Evolutionary conservation across 768 basidiomycete genomes (phyloP).

Genomic region (Mrakia blollopis): DNA sequence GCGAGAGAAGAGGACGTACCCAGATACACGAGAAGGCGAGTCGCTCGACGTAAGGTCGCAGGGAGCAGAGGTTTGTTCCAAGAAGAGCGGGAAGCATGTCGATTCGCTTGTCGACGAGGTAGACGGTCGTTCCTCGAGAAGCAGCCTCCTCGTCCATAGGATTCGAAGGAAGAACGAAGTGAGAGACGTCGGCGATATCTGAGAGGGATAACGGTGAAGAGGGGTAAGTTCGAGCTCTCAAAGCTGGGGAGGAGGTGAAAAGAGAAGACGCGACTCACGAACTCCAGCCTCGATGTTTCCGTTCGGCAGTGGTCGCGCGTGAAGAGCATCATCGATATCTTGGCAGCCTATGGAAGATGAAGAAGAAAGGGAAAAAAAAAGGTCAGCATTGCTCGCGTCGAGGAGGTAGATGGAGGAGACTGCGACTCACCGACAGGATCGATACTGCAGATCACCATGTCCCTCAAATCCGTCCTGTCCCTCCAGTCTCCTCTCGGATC

Average conservation of each 20-base stretch:
- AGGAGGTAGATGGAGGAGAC: background rate
- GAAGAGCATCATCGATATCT: conserved; percentile 96
- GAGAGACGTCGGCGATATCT: conserved; percentile 98
- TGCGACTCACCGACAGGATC: conserved; percentile 74
- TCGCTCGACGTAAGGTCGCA: conserved; percentile 86
- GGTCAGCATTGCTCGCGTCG: background rate
- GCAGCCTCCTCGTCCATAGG: conserved; percentile 96
- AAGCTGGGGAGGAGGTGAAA: background rate
- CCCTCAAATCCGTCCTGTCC: conserved; percentile 79
- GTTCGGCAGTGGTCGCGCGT: conserved; percentile 78
- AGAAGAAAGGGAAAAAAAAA: background rate
- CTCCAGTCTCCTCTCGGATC: conserved; percentile 58
- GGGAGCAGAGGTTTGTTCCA: conserved; percentile 91
- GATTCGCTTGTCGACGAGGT: conserved; percentile 95
- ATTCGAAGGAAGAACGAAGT: conserved; percentile 88
- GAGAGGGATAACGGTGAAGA: background rate
- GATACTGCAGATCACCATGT: conserved; percentile 86
- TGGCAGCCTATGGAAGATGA: conserved; percentile 67
- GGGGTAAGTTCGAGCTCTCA: background rate
- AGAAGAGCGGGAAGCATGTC: conserved; percentile 94
- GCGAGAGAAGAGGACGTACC: conserved; percentile 53
- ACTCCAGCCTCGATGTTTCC: conserved; percentile 97
- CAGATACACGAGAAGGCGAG: conserved; percentile 93
- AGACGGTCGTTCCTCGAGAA: conserved; percentile 93
- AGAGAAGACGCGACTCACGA: conserved; percentile 58